Evolutionary conservation across 106 monocot species (phyloP).

Genomic region (Allium cepa): DNA sequence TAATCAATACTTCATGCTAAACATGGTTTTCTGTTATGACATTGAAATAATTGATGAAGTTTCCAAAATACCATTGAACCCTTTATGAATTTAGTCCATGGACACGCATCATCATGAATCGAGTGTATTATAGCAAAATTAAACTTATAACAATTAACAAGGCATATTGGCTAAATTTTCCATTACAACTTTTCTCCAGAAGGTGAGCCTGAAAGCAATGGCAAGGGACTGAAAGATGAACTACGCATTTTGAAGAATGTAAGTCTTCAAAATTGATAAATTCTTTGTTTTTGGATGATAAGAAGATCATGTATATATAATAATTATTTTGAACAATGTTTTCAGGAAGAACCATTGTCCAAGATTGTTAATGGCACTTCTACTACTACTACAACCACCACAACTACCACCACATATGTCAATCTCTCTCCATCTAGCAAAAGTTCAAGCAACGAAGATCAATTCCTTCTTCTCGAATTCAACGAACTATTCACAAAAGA

Average conservation of each 20-base stretch:
- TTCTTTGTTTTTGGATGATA: neutral
- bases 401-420: constrained; percentile 18
- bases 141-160: too few relatives aligned
- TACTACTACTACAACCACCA: constrained; percentile 29
- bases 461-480: constrained; percentile 40
- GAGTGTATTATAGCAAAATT: too few relatives aligned
- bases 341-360: constrained; percentile 29
- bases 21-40: too few relatives aligned
- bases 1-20: too few relatives aligned
- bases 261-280: constrained; percentile 6
- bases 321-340: neutral
- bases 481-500: constrained; percentile 33
- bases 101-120: too few relatives aligned
- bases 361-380: constrained; percentile 36
- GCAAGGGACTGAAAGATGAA: constrained; percentile 32
- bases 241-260: constrained; percentile 28
- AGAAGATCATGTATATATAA: neutral
- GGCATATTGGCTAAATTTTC: too few relatives aligned
- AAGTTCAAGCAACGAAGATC: constrained; percentile 34
- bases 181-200: neutral
- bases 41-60: too few relatives aligned
- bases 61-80: too few relatives aligned
- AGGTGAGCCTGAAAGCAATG: constrained; percentile 1
- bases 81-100: too few relatives aligned
- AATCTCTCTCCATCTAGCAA: constrained; percentile 23